Evolutionary conservation across 2,329 filamentous ascomycete genomes (phyloP), one percentile per base, ranked within the genome.

Genomic region (Atkinsonella texensis): DNA sequence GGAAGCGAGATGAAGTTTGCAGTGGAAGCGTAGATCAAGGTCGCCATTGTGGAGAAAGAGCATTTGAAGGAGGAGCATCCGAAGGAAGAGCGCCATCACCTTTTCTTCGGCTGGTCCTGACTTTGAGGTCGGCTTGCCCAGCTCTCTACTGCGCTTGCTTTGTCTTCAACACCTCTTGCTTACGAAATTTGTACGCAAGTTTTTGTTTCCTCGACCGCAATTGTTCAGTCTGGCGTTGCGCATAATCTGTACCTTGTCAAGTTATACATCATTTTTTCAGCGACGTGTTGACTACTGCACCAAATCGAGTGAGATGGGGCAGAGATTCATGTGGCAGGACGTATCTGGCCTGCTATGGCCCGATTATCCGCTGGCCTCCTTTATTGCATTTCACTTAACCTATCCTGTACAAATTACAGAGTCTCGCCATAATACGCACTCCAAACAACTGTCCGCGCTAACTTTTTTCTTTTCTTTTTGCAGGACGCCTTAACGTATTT

Each of bases 401-500:
- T 28, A 5, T 8, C 5, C 4, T 28, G 28, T 28, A 28, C 28
- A 28, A 23, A 28, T 8, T 28, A 28, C 7, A 28, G 28, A 28
- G 5, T 28, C 7, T 28, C 28, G 4, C 7, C 28, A 28, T 7
- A 28, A 28, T 23, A 6, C 7, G 5, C 28, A 28, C 28, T 28
- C 7, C 28, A 28, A 12, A 38, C 15, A 15, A 44, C 18, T 23
- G 5, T 40, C 20, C 3, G 35, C 10, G 43, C 51, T 52, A 43
- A 52, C 38, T n/a, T 52, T 42, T 39, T 15, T 17, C 8, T n/a
- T 28, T 4, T 15, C 28, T 28, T 28, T 31, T 46, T 57, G 32
- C 59, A 80, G 74, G 74, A 81, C 63, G 93, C 93, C 33, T 77
- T 98, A 44, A 96, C 89, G 62, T 98, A 98, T 64, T 80, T 98